phyloP scores from a whole-genome alignment of 2,329 filamentous ascomycete genomes.

The Thermochaetoides dissita region DNA sequence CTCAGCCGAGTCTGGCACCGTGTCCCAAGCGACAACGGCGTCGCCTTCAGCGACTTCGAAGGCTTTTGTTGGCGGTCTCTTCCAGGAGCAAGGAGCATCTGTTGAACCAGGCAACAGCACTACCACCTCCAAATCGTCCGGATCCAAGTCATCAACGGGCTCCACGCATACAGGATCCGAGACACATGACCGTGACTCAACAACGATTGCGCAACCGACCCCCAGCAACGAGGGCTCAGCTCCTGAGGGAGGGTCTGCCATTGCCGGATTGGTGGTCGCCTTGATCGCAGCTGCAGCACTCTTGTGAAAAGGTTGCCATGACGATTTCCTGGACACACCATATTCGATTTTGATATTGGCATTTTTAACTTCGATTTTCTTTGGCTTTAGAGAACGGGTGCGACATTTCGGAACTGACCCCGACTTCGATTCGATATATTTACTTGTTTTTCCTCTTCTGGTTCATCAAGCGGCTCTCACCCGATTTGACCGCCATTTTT shows the following conservation, averaged over 20 bases:
- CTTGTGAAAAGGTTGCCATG: conserved; percentile 19
- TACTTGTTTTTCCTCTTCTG: too few species aligned
- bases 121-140: too few species aligned
- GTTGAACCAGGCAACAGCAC: background rate
- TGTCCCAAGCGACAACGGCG: too few species aligned
- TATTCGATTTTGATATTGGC: background rate
- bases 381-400: too few species aligned
- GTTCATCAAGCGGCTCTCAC: too few species aligned
- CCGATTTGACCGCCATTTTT: too few species aligned
- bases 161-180: too few species aligned
- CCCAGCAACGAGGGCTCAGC: conserved; percentile 29
- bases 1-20: conserved; percentile 8
- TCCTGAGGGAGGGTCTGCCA: conserved; percentile 34
- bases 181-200: too few species aligned
- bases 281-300: conserved; percentile 39
- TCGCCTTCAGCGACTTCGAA: conserved; percentile 4
- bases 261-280: conserved; percentile 41
- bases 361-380: conserved; percentile 1
- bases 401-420: too few species aligned
- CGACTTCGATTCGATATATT: too few species aligned
- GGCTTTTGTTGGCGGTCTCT: conserved; percentile 28
- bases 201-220: conserved; percentile 6
- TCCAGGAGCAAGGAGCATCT: conserved; percentile 32
- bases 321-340: background rate
- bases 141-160: too few species aligned